phyloP scores from a whole-genome alignment of 2,329 filamentous ascomycete genomes.

The Hortaea werneckii region DNA sequence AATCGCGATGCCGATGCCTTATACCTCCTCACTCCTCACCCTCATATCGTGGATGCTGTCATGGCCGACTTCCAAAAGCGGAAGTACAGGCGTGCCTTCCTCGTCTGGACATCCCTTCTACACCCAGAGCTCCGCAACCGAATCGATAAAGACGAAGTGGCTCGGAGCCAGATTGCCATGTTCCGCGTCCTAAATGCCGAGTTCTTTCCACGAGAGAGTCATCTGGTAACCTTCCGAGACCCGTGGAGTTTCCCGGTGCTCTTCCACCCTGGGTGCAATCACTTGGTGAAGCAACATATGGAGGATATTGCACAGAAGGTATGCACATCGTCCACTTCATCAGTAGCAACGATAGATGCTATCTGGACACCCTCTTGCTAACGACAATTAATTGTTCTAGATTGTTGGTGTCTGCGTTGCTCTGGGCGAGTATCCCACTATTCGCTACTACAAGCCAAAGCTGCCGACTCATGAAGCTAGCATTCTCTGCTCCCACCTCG shows the following conservation, averaged over 20 bases:
- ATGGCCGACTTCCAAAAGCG: constrained; percentile 82
- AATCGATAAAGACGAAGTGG: constrained; percentile 60
- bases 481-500: constrained; percentile 78
- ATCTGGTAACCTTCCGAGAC: constrained; percentile 82
- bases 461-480: constrained; percentile 73
- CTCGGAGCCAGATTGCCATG: constrained; percentile 64
- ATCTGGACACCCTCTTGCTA: neutral
- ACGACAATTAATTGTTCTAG: constrained; percentile 24
- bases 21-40: constrained; percentile 76
- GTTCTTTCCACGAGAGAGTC: constrained; percentile 83
- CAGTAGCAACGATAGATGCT: neutral
- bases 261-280: constrained; percentile 84
- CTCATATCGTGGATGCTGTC: constrained; percentile 86
- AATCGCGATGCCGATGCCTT: constrained; percentile 91
- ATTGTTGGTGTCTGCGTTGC: constrained; percentile 81
- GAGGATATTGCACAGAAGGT: constrained; percentile 82
- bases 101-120: constrained; percentile 78
- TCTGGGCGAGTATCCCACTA: constrained; percentile 85
- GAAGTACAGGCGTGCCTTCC: constrained; percentile 66
- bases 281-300: constrained; percentile 72
- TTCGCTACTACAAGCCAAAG: constrained; percentile 77
- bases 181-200: constrained; percentile 79
- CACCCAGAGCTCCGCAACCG: constrained; percentile 60
- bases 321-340: neutral
- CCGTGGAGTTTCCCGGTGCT: constrained; percentile 92